Percentiles rank a stretch among this genome's conserved stretches.
Conservation (phyloP, 2,329 filamentous ascomycete genomes). For the Apiospora koreana region DNA sequence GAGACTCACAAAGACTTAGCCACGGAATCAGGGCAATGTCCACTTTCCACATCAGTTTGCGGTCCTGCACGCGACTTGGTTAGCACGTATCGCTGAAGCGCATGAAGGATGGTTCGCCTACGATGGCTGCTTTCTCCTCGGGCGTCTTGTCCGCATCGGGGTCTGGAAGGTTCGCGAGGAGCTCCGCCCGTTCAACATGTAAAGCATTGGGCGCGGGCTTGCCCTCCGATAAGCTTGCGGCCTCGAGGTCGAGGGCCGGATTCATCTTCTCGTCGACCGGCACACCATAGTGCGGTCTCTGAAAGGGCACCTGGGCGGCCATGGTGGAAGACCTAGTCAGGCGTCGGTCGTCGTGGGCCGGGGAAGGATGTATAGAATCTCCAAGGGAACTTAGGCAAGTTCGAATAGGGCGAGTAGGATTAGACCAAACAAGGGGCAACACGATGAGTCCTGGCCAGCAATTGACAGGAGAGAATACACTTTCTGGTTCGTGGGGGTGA, state of each 20-base stretch:
- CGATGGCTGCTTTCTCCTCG: slow-evolving; percentile 9
- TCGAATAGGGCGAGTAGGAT: neutral
- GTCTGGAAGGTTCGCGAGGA: slow-evolving; percentile 10
- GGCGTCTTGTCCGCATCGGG: slow-evolving; percentile 6
- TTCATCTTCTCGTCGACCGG: neutral
- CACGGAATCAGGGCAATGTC: neutral
- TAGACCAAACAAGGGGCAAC: no score
- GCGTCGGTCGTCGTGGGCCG: neutral
- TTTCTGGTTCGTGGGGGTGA: neutral
- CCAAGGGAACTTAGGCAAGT: neutral
- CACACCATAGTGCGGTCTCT: neutral
- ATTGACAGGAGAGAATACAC: neutral
- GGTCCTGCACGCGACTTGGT: neutral
- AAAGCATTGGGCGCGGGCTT: neutral
- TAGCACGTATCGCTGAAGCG: neutral
- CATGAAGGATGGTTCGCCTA: neutral
- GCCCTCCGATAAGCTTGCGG: neutral
- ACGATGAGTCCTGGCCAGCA: neutral
- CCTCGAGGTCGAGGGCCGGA: neutral
- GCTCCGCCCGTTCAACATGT: neutral
- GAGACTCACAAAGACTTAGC: neutral
- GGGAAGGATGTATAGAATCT: neutral
- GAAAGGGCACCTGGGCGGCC: neutral
- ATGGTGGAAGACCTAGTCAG: neutral
- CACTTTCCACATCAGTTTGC: neutral